phyloP scores from a whole-genome alignment of 2,329 filamentous ascomycete genomes.

The Alternaria brassicicola region DNA sequence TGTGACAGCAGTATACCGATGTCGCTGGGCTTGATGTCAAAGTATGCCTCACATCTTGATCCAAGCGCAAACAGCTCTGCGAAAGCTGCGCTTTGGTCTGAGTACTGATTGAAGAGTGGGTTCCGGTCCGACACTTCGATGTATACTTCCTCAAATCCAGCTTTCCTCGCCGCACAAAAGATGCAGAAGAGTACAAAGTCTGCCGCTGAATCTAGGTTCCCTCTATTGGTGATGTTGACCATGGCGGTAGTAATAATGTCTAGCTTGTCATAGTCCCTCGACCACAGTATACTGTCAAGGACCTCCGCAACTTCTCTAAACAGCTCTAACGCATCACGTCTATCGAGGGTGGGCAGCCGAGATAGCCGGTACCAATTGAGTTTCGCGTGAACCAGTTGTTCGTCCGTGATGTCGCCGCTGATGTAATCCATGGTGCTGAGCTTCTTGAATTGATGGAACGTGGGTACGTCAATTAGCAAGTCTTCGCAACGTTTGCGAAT shows the following conservation, averaged over 20 bases:
- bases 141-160: slow-evolving; percentile 67
- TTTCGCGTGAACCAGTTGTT: slow-evolving; percentile 39
- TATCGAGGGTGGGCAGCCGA: slow-evolving; percentile 30
- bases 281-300: slow-evolving; percentile 39
- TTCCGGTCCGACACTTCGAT: slow-evolving; percentile 67
- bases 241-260: slow-evolving; percentile 41
- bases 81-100: slow-evolving; percentile 68
- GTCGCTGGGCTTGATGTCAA: slow-evolving; percentile 57
- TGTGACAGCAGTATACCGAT: slow-evolving; percentile 46
- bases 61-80: slow-evolving; percentile 68
- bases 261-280: slow-evolving; percentile 36
- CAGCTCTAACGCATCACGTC: slow-evolving; percentile 32
- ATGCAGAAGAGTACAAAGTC: slow-evolving; percentile 64
- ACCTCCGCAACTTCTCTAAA: slow-evolving; percentile 41
- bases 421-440: slow-evolving; percentile 47
- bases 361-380: slow-evolving; percentile 47
- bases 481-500: slow-evolving; percentile 40
- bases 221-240: slow-evolving; percentile 28
- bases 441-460: slow-evolving; percentile 45
- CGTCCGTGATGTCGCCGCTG: slow-evolving; percentile 33
- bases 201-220: slow-evolving; percentile 41
- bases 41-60: slow-evolving; percentile 67
- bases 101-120: slow-evolving; percentile 64
- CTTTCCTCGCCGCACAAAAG: slow-evolving; percentile 63
- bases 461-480: slow-evolving; percentile 45